Evolutionary conservation across 1,284 basidiomycete species (phyloP).

Genomic region (Ustilago vetiveriae): DNA sequence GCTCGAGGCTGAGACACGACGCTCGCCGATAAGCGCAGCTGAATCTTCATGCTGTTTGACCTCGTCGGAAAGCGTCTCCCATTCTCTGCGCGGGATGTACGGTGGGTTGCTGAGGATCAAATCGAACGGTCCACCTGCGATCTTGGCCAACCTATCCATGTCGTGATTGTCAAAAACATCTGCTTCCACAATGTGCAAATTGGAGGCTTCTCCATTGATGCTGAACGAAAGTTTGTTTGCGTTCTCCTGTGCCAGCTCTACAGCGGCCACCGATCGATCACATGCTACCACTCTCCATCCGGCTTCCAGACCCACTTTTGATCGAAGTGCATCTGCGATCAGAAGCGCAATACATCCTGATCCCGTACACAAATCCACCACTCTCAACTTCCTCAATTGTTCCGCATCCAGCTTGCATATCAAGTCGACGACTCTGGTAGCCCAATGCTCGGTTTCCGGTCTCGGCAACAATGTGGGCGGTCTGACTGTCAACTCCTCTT

Average conservation of each 20-base stretch:
- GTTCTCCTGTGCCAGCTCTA: conserved; percentile 34
- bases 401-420: not conserved
- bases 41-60: conserved; percentile 42
- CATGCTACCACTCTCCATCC: conserved; percentile 33
- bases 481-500: conserved; percentile 25
- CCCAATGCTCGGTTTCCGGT: conserved; percentile 45
- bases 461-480: conserved; percentile 28
- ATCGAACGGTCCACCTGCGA: conserved; percentile 28
- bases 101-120: conserved; percentile 41
- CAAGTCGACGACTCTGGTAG: conserved; percentile 6
- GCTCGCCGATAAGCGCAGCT: conserved; percentile 37
- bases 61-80: conserved; percentile 7
- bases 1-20: not conserved
- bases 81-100: conserved; percentile 39
- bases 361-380: conserved; percentile 37
- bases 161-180: conserved; percentile 25
- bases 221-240: conserved; percentile 19
- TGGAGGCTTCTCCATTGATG: not conserved
- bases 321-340: conserved; percentile 26
- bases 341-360: conserved; percentile 36
- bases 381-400: conserved; percentile 1
- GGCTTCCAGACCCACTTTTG: not conserved
- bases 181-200: conserved; percentile 22
- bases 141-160: conserved; percentile 9
- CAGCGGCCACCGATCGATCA: conserved; percentile 22